A percentile compares a stretch with the other conserved stretches of the same genome.
Evolutionary conservation across 768 basidiomycete species (phyloP).

Genomic region (Albatrellus ellisii): DNA sequence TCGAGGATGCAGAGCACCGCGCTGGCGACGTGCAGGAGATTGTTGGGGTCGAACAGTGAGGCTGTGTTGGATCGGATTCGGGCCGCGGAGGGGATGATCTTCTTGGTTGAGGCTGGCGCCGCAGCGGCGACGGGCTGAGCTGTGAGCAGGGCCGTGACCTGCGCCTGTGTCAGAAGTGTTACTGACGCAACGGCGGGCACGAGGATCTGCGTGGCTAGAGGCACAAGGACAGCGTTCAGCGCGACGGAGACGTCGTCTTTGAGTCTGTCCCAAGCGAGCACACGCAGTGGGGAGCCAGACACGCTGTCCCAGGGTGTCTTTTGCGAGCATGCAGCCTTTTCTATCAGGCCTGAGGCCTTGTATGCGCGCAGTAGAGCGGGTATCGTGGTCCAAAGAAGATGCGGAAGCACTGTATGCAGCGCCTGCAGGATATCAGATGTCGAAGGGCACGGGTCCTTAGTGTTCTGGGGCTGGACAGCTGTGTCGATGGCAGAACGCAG

Average conservation of each 20-base stretch:
- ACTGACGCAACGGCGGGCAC: not conserved
- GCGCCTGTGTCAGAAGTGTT: not conserved
- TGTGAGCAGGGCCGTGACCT: not conserved
- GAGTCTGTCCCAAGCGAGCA: not conserved
- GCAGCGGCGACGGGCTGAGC: too few species aligned
- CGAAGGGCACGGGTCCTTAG: not conserved
- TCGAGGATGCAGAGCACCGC: not conserved
- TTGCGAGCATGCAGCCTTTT: not conserved
- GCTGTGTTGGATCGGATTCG: too few species aligned
- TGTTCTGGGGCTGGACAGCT: not conserved
- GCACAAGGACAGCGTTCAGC: not conserved
- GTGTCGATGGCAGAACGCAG: not conserved
- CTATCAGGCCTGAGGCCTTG: not conserved
- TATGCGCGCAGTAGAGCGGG: not conserved
- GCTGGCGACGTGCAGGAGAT: not conserved
- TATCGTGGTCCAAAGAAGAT: not conserved
- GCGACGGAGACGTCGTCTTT: not conserved
- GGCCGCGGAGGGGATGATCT: too few species aligned
- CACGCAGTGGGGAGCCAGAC: not conserved
- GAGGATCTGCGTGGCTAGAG: conserved; percentile 1
- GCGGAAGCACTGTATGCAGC: not conserved
- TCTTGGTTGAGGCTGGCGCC: too few species aligned
- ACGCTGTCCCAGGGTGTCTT: not conserved
- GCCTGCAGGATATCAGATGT: not conserved
- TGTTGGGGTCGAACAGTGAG: too few species aligned